Conservation (phyloP, 495 filamentous ascomycete genomes). For the Talaromyces liani region DNA sequence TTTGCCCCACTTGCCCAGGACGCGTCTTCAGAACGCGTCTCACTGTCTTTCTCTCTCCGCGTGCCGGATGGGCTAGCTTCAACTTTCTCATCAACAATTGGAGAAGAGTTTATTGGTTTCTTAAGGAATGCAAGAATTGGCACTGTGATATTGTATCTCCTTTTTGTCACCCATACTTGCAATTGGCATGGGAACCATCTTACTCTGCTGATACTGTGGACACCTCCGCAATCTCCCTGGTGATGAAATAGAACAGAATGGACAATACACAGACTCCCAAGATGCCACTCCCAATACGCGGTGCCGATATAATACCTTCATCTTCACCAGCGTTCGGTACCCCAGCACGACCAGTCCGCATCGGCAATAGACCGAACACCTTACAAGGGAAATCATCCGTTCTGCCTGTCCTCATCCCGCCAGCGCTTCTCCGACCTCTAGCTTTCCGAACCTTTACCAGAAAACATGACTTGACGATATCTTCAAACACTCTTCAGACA, state of each 20-base stretch:
- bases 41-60: background rate
- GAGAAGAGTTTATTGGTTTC: background rate
- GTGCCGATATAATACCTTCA: slow-evolving; percentile 60
- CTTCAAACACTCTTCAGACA: slow-evolving; percentile 74
- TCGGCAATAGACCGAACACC: slow-evolving; percentile 28
- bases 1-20: background rate
- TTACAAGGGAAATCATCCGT: slow-evolving; percentile 61
- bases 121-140: background rate
- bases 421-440: slow-evolving; percentile 77
- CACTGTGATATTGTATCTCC: background rate
- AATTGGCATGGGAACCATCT: background rate
- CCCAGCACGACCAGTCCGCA: slow-evolving; percentile 61
- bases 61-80: background rate
- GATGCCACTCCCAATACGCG: slow-evolving; percentile 2
- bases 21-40: background rate
- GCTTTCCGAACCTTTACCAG: slow-evolving; percentile 96
- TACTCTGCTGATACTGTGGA: background rate
- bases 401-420: slow-evolving; percentile 80
- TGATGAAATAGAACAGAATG: background rate
- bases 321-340: slow-evolving; percentile 88
- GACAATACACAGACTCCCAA: slow-evolving; percentile 2
- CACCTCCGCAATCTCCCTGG: background rate
- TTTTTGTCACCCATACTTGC: background rate
- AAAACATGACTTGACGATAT: slow-evolving; percentile 93
- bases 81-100: background rate